Conservation (phyloP, 345 rosid species). For the Capsella bursapastoris region DNA sequence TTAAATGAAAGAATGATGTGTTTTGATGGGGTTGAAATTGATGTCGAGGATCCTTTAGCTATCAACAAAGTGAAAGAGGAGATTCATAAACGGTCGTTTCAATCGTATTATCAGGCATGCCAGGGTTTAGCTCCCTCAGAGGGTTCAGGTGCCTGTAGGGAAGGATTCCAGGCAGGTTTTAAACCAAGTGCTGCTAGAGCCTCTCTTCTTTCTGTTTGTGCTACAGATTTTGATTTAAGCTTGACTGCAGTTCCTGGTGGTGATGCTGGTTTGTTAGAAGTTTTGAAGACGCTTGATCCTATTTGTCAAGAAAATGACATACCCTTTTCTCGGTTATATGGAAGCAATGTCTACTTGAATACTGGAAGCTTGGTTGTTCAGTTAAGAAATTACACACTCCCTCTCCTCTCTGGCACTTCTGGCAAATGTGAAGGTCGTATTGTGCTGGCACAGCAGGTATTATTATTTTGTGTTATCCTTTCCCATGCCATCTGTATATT, state of each 20-base stretch:
- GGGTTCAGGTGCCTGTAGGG: constrained; percentile 83
- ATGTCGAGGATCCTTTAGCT: constrained; percentile 62
- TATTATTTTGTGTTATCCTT: constrained; percentile 22
- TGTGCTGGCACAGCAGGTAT: constrained; percentile 96
- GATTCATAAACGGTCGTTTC: constrained; percentile 73
- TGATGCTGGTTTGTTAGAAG: constrained; percentile 84
- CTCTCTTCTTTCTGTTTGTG: constrained; percentile 79
- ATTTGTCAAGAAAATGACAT: constrained; percentile 65
- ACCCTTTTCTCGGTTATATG: constrained; percentile 94
- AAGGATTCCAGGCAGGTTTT: constrained; percentile 93
- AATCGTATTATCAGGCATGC: constrained; percentile 85
- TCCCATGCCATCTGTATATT: constrained; percentile 10
- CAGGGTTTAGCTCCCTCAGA: constrained; percentile 68
- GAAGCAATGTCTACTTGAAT: constrained; percentile 67
- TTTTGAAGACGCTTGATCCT: constrained; percentile 84
- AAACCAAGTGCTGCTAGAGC: constrained; percentile 73
- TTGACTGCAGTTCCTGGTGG: constrained; percentile 84
- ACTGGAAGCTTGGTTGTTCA: constrained; percentile 67
- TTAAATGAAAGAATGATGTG: constrained; percentile 54
- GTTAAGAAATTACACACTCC: constrained; percentile 83
- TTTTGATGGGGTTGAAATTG: constrained; percentile 69
- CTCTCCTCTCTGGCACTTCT: constrained; percentile 77
- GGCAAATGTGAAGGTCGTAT: constrained; percentile 89
- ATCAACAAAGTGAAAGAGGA: constrained; percentile 67
- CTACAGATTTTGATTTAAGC: constrained; percentile 85